Conservation (phyloP, 1,284 basidiomycete genomes). For the Tilletiopsis washingtonensis region DNA sequence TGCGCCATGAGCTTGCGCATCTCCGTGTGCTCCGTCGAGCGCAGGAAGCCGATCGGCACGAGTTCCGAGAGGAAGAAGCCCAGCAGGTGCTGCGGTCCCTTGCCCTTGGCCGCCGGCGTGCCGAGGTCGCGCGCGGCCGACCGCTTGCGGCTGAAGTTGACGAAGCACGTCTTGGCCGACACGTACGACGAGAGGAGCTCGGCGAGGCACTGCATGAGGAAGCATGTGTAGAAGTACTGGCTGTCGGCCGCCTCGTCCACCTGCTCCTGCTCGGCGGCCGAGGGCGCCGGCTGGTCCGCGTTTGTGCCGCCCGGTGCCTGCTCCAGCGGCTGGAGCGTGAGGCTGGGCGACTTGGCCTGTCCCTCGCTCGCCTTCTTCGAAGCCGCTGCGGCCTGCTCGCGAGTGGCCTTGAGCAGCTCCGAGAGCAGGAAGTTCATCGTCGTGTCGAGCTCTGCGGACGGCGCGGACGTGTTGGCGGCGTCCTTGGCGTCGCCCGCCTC, state of each 20-base stretch:
- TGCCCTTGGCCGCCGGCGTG: slow-evolving; percentile 20
- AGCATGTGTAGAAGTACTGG: slow-evolving; percentile 64
- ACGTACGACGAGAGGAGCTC: slow-evolving; percentile 91
- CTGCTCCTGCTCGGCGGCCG: not conserved
- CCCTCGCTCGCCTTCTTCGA: not conserved
- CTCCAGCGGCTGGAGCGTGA: not conserved
- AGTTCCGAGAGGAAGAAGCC: slow-evolving; percentile 38
- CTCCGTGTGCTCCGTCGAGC: slow-evolving; percentile 31
- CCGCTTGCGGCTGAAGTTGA: slow-evolving; percentile 59
- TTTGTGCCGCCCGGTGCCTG: not conserved
- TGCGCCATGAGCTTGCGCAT: slow-evolving; percentile 43
- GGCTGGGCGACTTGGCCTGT: not conserved
- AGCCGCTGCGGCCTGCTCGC: slow-evolving; percentile 27
- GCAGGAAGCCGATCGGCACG: slow-evolving; percentile 43
- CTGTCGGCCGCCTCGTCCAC: slow-evolving; percentile 16
- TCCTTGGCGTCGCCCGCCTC: slow-evolving; percentile 50
- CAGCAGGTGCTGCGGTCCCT: too few species aligned
- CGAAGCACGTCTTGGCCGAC: slow-evolving; percentile 76
- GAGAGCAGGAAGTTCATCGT: slow-evolving; percentile 65
- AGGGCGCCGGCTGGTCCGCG: not conserved
- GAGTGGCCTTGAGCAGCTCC: slow-evolving; percentile 63
- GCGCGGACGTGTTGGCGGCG: slow-evolving; percentile 1
- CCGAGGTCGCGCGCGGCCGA: slow-evolving; percentile 55
- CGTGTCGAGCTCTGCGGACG: slow-evolving; percentile 51
- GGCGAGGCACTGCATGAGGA: slow-evolving; percentile 83